A percentile compares a stretch with the other conserved stretches of the same genome.
These are phyloP conservation scores for Lobulomyces angularis DNA, from an alignment of 192 early-diverging fungal species.

Conservation along the genomic window DNA sequence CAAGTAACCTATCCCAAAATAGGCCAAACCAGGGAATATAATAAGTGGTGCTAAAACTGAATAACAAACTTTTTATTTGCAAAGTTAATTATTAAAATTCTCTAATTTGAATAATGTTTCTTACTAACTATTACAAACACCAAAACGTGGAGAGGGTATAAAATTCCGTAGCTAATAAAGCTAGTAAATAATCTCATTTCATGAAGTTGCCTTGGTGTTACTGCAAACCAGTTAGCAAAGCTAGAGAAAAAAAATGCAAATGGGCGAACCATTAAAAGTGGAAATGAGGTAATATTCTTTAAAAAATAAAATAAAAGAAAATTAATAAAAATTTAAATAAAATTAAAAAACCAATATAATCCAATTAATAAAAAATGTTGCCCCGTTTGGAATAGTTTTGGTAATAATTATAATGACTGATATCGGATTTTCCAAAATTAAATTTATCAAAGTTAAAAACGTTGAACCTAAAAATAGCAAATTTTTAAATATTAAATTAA, in stretches of 20 bases:
- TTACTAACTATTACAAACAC: too few species aligned
- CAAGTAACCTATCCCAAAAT: conserved; percentile 27
- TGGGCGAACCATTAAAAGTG: conserved; percentile 30
- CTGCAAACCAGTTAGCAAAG: conserved; percentile 9
- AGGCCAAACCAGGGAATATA: conserved; percentile 27
- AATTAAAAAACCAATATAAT: conserved; percentile 8
- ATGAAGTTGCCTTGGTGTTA: conserved; percentile 32
- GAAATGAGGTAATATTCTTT: conserved; percentile 22
- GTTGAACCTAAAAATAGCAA: neutral
- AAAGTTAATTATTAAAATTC: too few species aligned
- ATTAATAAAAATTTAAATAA: conserved; percentile 1
- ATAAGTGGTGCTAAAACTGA: conserved; percentile 29
- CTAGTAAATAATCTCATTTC: conserved; percentile 23
- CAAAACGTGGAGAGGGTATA: conserved; percentile 34
- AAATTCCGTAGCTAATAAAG: conserved; percentile 28
- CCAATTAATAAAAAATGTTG: conserved; percentile 34
- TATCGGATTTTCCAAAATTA: conserved; percentile 19
- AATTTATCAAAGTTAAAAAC: neutral
- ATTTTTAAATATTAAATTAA: neutral
- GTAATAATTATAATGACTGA: conserved; percentile 19
- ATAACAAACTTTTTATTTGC: too few species aligned
- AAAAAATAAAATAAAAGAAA: conserved; percentile 15
- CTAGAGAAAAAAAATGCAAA: conserved; percentile 16
- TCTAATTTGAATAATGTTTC: too few species aligned
- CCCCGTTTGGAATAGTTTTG: conserved; percentile 17